Conservation (phyloP, 768 basidiomycete genomes). For the Fibroporia radiculosa region DNA sequence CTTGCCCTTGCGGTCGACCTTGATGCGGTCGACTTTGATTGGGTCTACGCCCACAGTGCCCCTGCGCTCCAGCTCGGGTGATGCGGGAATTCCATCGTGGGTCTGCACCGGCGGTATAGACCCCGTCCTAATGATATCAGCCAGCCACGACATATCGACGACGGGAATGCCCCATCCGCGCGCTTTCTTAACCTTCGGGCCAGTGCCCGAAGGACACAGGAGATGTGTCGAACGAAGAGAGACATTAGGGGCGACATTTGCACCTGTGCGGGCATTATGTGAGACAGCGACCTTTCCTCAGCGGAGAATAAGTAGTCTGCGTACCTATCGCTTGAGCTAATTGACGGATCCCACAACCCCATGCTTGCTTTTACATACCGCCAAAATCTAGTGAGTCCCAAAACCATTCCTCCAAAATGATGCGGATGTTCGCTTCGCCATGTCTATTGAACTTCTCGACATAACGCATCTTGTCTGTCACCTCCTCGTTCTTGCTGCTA, state of each 20-base stretch:
- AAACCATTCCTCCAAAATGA: conserved; percentile 97
- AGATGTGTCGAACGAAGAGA: conserved; percentile 71
- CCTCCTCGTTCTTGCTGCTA: conserved; percentile 36
- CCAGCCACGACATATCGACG: conserved; percentile 67
- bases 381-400: conserved; percentile 84
- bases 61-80: background rate
- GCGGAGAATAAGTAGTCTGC: conserved; percentile 9
- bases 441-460: conserved; percentile 65
- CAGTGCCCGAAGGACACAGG: conserved; percentile 61
- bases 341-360: conserved; percentile 57
- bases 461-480: conserved; percentile 69
- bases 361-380: conserved; percentile 33
- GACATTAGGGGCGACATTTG: conserved; percentile 48
- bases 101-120: conserved; percentile 29
- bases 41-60: conserved; percentile 1
- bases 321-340: conserved; percentile 63
- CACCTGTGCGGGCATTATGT: conserved; percentile 31
- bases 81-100: background rate
- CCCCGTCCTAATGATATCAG: conserved; percentile 47
- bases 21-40: background rate
- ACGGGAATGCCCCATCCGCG: conserved; percentile 71
- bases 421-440: conserved; percentile 63
- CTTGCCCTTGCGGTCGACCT: conserved; percentile 21
- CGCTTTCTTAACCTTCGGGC: conserved; percentile 75
- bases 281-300: background rate